These are phyloP conservation scores for Acrodontium crateriforme DNA, from an alignment of 2,329 filamentous ascomycete species.

Conservation along the genomic window DNA sequence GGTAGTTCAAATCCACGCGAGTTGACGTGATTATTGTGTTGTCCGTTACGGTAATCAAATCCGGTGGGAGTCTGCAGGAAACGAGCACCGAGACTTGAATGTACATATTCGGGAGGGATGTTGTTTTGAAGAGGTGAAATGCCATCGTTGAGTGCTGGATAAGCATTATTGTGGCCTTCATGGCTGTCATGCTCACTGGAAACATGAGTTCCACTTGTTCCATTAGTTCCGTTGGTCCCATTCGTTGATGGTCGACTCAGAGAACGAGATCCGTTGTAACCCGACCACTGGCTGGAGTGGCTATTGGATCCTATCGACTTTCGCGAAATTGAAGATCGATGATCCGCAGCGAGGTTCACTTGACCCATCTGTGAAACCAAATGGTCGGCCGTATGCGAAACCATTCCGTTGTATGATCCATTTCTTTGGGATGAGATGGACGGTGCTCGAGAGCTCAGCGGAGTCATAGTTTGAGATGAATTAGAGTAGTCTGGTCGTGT, in stretches of 20 bases:
- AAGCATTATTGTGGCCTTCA: too few species aligned
- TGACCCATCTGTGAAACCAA: slow-evolving; percentile 9
- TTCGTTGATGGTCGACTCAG: too few species aligned
- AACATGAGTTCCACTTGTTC: too few species aligned
- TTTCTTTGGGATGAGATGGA: slow-evolving; percentile 37
- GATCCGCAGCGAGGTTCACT: slow-evolving; percentile 29
- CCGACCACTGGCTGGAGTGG: too few species aligned
- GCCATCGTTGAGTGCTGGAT: too few species aligned
- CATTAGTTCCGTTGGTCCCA: too few species aligned
- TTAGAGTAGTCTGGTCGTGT: slow-evolving; percentile 9
- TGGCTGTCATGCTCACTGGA: too few species aligned
- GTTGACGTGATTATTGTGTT: neutral
- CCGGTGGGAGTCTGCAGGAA: neutral
- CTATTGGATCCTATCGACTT: slow-evolving; percentile 1
- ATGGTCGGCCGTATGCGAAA: slow-evolving; percentile 3
- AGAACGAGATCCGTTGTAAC: too few species aligned
- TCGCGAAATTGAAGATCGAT: slow-evolving; percentile 17
- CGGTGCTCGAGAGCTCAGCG: slow-evolving; percentile 20
- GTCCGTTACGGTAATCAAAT: slow-evolving; percentile 1
- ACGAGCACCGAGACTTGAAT: neutral
- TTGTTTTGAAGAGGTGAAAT: neutral
- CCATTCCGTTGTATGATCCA: slow-evolving; percentile 14
- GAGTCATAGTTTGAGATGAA: slow-evolving; percentile 9
- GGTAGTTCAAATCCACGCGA: slow-evolving; percentile 1
- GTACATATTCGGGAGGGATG: neutral